Evolutionary conservation across 208 protist species (phyloP), one percentile per base, ranked within the genome.

Genomic region (Wallacemonas sp.): DNA sequence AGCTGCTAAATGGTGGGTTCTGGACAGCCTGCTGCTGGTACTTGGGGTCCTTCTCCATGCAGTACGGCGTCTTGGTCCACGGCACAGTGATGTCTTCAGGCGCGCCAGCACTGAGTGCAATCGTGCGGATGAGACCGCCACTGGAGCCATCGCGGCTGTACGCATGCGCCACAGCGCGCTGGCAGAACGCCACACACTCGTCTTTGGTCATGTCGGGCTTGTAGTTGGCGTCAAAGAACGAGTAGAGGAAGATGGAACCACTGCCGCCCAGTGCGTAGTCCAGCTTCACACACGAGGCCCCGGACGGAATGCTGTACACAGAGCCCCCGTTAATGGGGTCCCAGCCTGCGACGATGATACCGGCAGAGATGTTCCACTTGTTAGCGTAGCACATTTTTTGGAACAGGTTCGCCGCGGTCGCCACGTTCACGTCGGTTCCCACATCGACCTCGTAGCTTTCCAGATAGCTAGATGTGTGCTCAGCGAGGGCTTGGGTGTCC

Each of bases 201-300:
- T 99, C 92, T 70, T 98, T 93, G 10, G 85, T 97, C 98, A 99
- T 99, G 29, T 79, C 85, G 9, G 85, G 75, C 68, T 94, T 98
- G 76, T 96, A 99, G 71, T 98, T 91, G 24, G 91, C 85, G 71
- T 99, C 98, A 73, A 97, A 99, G 76, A 97, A 99, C 22, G 97
- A 98, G 76, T 98, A 99, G 67, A 99, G 94, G 73, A 99, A 99
- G 26, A 98, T 97, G 24, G 98, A 99, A 34, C 98, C 98, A 57
- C 96, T 95, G 48, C 94, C 98, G 38, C 98, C 96, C 34, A 99
- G 91, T 0, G 96, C 88, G 69, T 95, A 99, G 65, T 96, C 90
- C 52, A 98, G 79, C 70, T 96, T 91, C 33, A 98, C 84, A 46
- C 96, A 89, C 3, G 96, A 89, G 3, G 94, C 97, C 29, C 96